These are phyloP conservation scores for Exsudoporus frostii DNA, from an alignment of 768 basidiomycete species.

Conservation along the genomic window DNA sequence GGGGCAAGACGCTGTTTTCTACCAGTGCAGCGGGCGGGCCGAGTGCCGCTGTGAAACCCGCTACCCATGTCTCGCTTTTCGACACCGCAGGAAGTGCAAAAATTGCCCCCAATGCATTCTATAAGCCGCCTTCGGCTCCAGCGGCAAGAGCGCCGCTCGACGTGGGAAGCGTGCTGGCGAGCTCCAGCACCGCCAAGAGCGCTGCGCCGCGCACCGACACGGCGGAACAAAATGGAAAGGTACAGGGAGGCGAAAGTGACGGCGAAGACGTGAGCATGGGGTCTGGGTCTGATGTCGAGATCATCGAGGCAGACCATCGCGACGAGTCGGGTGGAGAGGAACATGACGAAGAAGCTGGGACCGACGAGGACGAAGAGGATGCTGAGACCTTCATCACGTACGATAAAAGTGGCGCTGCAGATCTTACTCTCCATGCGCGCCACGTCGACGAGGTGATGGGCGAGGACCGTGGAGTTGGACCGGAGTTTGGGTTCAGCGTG, in stretches of 20 bases:
- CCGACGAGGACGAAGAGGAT: constrained; percentile 13
- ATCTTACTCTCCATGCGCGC: constrained; percentile 15
- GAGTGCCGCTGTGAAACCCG: constrained; percentile 2
- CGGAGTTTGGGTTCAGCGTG: constrained; percentile 21
- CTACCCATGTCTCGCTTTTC: constrained; percentile 33
- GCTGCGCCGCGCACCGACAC: background rate
- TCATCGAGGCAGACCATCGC: constrained; percentile 4
- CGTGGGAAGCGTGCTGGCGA: background rate
- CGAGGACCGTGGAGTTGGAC: constrained; percentile 1
- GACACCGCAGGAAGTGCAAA: constrained; percentile 47
- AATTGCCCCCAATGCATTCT: constrained; percentile 63
- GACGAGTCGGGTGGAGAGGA: background rate
- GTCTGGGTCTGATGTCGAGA: constrained; percentile 17
- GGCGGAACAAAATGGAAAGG: constrained; percentile 6
- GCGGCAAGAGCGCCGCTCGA: background rate
- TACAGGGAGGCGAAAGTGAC: background rate
- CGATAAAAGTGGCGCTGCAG: constrained; percentile 16
- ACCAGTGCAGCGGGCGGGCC: background rate
- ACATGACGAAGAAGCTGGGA: background rate
- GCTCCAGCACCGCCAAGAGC: background rate
- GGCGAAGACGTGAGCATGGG: constrained; percentile 23
- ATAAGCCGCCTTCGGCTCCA: constrained; percentile 43
- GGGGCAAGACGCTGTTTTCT: constrained; percentile 17
- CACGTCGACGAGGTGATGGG: constrained; percentile 9
- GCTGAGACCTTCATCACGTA: constrained; percentile 18